Evolutionary conservation across 2,329 filamentous ascomycete genomes (phyloP).

Genomic region (Podosphaera aphanis): DNA sequence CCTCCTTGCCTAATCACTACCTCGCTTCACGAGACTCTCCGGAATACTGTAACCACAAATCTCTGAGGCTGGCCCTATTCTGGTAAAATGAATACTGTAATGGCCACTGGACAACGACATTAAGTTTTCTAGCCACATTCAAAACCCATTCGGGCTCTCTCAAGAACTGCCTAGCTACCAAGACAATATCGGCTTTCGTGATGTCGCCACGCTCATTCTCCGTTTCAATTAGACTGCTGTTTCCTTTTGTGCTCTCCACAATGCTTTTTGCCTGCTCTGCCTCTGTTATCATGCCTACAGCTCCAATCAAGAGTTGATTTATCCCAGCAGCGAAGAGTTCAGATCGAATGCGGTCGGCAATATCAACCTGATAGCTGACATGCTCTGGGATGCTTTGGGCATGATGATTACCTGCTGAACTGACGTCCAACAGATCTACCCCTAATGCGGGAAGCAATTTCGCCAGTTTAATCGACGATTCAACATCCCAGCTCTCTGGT

Average conservation of each 20-base stretch:
- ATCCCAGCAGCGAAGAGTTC: slow-evolving; percentile 28
- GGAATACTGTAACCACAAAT: too few relatives aligned
- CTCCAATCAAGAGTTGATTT: slow-evolving; percentile 38
- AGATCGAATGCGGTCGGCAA: slow-evolving; percentile 48
- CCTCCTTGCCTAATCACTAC: too few relatives aligned
- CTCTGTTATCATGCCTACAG: slow-evolving; percentile 51
- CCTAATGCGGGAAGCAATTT: slow-evolving; percentile 46
- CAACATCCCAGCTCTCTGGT: slow-evolving; percentile 8
- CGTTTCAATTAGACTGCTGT: slow-evolving; percentile 20
- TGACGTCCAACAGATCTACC: slow-evolving; percentile 67
- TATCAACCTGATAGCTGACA: slow-evolving; percentile 44
- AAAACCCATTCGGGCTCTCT: slow-evolving; percentile 62
- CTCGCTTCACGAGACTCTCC: too few relatives aligned
- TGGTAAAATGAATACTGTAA: background rate
- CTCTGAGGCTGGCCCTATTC: too few relatives aligned
- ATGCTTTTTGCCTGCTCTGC: slow-evolving; percentile 40
- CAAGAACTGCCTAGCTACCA: slow-evolving; percentile 53
- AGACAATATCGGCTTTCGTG: slow-evolving; percentile 40
- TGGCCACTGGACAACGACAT: slow-evolving; percentile 46
- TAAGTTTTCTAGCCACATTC: slow-evolving; percentile 47
- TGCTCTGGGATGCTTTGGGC: slow-evolving; percentile 28
- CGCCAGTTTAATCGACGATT: slow-evolving; percentile 32
- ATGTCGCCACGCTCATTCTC: slow-evolving; percentile 9
- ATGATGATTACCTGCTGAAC: slow-evolving; percentile 46
- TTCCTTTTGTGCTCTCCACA: slow-evolving; percentile 12